Base-by-base conservation (phyloP, 306 rosid genomes). In the Senna siamea region DNA sequence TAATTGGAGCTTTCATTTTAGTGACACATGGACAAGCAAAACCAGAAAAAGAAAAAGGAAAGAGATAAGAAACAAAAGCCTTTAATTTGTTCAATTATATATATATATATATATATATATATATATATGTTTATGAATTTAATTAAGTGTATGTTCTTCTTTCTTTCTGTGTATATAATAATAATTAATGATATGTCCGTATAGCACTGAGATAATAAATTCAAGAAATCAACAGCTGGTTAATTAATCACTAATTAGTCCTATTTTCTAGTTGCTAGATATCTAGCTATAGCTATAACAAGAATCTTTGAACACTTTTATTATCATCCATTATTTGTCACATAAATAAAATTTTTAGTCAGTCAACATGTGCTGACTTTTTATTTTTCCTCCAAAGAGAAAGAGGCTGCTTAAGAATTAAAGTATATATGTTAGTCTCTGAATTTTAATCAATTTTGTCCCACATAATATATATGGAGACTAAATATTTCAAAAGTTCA, bases 21-120 rank as follows among this genome's bases (percentile, higher is more conserved):
- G n/a, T 66, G 59, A 26, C 30, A 26, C 30, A 26, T 26, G 30
- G 28, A 69, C 44, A n/a, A 69, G 53, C n/a, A 61, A 38, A 17
- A 43, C 14, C n/a, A 47, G 37, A 48, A 73, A 32, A 61, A 18
- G n/a, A 47, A 23, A 28, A 40, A 70, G 7, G 17, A 11, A 70
- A 51, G 81, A 38, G 76, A 37, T 26, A 26, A 26, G 30, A 26
- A 26, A 26, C 17, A 38, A 63, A 47, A 9, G 23, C 17, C 12
- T 26, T 13, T 12, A n/a, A 14, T 58, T 69, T 58, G 34, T 43
- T 46, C 54, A 28, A 40, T 70, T 37, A 15, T 37, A 7, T 63
- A 26, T 12, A 3, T 26, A 26, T 3, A 26, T 26, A 26, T 26
- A 26, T 26, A 26, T 26, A 26, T 26, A 26, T 26, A 26, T 26